Base-by-base conservation (phyloP, 805 yeast genomes). In the Pachysolen tannophilus region DNA sequence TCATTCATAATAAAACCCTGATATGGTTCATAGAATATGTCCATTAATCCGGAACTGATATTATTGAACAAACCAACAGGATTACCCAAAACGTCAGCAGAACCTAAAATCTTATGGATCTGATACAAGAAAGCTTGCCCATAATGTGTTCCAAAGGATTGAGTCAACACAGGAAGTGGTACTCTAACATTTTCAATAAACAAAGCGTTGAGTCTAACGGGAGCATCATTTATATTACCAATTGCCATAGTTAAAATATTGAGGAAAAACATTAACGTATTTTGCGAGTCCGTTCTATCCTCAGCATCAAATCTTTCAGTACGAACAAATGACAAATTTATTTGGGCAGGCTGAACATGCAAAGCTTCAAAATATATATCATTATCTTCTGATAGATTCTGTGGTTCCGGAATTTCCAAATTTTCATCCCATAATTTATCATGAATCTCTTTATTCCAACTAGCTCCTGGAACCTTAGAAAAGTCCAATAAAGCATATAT, bases 51-150 rank as follows among this genome's bases (percentile, higher is more conserved):
- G 0, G 97, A 86, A 38, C 95, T 79, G 38, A 92, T 65, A 46
- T 87, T 88, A 54, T 85, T 92, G 63, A 92, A 92, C 42, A 92
- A 63, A 1, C 98, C 98, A 20, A 94, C 97, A 0, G 99, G 99
- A 46, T 94, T 92, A 16, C 98, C 99, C 33, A 92, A 61, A 45
- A 92, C 75, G 58, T 94, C 98, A 0, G 97, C 98, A 14, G 96
- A 86, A 0, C 99, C 99, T 23, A 94, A 63, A 29, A 92, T 78
- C 55, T 86, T 87, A 59, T 92, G 94, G 23, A 92, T 64, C 57
- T 92, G 98, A 52, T 84, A 87, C 40, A 92, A 69, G 58, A 90
- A 82, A 20, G 92, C 90, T 53, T 88, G 97, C 8, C 88, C 81
- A 54, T 92, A 92, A 55, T 92, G 97, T 1, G 90, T 80, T 45